Evolutionary conservation across 108 stramenopile genomes (phyloP), one percentile per base, ranked within the genome.

Genomic region (Asterionellopsis glacialis): DNA sequence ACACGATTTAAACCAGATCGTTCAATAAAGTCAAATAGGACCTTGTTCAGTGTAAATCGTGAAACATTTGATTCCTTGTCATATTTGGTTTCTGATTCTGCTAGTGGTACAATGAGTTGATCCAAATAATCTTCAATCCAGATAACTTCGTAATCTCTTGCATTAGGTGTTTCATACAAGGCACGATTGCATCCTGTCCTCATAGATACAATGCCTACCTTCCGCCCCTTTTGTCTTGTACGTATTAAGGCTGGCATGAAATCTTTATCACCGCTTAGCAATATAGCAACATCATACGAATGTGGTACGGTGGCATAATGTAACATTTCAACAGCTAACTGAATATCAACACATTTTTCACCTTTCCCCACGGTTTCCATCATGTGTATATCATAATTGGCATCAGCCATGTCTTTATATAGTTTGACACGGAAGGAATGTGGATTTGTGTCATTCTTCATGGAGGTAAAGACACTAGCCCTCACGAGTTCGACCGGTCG

Each of bases 331-430:
- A 88, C 87, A 1, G 94, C 84, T 28, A 95, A 55, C 58, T 90
- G 87, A 67, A 95, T 95, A 55, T 95, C 94, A 15, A 95, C 85
- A 57, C 90, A 90, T 50, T 95, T 95, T 74, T 95, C 94, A 0
- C 75, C 81, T 26, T 65, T 55, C 0, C 87, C 85, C 19, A 77
- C 68, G 4, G 88, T 88, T 61, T 90, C 82, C 76, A 90, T 74
- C 80, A 90, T 86, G 57, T 88, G 72, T 9, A 95, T 83, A 54
- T 90, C 88, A 63, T 81, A 95, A 22, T 85, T 83, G 18, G 82
- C 76, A 59, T 73, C 69, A 11, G 58, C 51, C 87, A 95, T 83
- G 10, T 90, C 84, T 59, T 83, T 42, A 58, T 88, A 87, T 90
- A 92, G 90, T 73, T 79, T 68, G 45, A 79, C 76, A 10, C 94